Evolutionary conservation across 352 stramenopile species (phyloP).

Genomic region (Globisporangium paroecandrum): DNA sequence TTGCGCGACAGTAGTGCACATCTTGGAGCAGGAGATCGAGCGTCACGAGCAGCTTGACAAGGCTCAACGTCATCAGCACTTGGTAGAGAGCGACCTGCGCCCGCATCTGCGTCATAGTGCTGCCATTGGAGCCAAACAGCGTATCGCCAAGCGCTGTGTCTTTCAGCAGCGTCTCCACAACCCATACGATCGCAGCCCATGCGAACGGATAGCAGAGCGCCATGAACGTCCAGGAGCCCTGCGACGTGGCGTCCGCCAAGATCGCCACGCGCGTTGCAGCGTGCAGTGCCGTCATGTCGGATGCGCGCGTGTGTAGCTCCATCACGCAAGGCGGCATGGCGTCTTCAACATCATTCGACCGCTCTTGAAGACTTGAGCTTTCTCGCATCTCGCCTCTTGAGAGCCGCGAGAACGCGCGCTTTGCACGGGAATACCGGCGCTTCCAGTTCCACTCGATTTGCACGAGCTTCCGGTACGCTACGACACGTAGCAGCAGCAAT

Average conservation of each 20-base stretch:
- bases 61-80: constrained; percentile 35
- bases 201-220: constrained; percentile 29
- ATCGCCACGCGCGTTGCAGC: constrained; percentile 15
- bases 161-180: constrained; percentile 12
- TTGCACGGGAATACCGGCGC: constrained; percentile 26
- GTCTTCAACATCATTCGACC: not conserved
- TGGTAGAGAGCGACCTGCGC: constrained; percentile 33
- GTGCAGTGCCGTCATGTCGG: not conserved
- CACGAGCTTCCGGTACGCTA: constrained; percentile 35
- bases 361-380: not conserved
- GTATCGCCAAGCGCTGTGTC: constrained; percentile 14
- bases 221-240: constrained; percentile 62
- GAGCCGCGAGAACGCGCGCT: constrained; percentile 26
- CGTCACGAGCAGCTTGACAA: constrained; percentile 37
- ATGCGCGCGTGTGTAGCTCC: not conserved
- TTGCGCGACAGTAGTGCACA: constrained; percentile 16
- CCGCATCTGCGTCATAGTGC: constrained; percentile 27
- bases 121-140: constrained; percentile 16
- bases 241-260: constrained; percentile 24
- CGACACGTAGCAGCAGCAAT: constrained; percentile 34
- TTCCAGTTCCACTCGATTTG: constrained; percentile 52
- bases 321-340: not conserved
- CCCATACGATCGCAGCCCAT: constrained; percentile 26
- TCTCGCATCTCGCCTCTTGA: constrained; percentile 15
- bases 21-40: constrained; percentile 49